Evolutionary conservation across 2,329 filamentous ascomycete species (phyloP), one percentile per base, ranked within the genome.

Genomic region (Exophiala sp.): DNA sequence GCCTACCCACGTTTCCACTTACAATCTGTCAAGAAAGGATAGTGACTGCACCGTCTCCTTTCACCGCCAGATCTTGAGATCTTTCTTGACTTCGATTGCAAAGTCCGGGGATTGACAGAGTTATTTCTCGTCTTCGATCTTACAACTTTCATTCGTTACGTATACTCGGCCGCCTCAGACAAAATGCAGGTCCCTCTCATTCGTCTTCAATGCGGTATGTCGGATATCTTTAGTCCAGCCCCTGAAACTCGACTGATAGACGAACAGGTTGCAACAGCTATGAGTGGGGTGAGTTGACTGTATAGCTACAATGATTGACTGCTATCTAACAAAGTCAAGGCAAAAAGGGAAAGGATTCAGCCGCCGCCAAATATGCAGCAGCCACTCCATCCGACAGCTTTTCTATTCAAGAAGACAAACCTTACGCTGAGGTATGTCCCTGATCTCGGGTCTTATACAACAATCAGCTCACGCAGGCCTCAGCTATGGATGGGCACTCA

Each of bases 401-500:
- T 69, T 79, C 79, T 8, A 86, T 99, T 57, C 81, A 96, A 68
- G 79, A 87, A 48, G 88, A 95, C 65, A 94, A 90, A 75, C 92
- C 94, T 32, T 99, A 99, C 67, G 91, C 94, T 45, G 94, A 97
- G 82, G 91, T 91, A 69, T 36, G 73, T 68, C 3, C 12, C 16
- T 36, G n/a, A 18, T 5, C 9, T 14, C 38, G 21, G 2, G 12
- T 5, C 14, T 21, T 38, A 12, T 24, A 7, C 20, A 7, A 43
- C 12, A 14, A 18, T 9, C 20, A 33, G 29, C 46, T 48, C 14
- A 50, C 35, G 6, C 44, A 36, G 34, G 29, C 11, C 41, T 29
- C 65, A 96, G 91, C 78, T 99, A 66, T 99, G 94, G 94, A 99
- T 99, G 94, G 94, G 94, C 67, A 96, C 92, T 1, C 94, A 99